These are phyloP conservation scores for Climacium dendroides DNA, from an alignment of 225 moss, liverwort and hornwort species.

Conservation along the genomic window DNA sequence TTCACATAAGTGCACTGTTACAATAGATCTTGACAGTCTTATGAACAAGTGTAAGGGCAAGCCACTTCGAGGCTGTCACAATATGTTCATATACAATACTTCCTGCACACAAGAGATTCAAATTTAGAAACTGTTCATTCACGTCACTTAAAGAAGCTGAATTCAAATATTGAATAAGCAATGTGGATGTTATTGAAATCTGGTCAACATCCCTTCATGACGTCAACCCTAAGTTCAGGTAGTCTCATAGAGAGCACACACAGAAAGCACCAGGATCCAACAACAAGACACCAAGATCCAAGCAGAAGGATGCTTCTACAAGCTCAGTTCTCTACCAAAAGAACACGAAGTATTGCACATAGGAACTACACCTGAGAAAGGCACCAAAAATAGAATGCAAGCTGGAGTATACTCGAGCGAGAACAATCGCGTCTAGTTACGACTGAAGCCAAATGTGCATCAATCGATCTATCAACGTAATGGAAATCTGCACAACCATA, in stretches of 20 bases:
- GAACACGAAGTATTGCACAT: neutral
- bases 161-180: neutral
- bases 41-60: neutral
- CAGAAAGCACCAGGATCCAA: neutral
- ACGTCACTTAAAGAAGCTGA: neutral
- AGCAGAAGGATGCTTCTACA: neutral
- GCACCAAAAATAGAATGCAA: neutral
- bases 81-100: neutral
- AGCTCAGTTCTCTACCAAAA: neutral
- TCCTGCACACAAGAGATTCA: neutral
- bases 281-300: neutral
- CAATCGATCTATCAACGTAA: neutral
- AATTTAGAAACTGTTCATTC: neutral
- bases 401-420: neutral
- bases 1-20: neutral
- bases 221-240: slow-evolving; percentile 5
- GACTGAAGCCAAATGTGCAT: neutral
- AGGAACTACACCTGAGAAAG: neutral
- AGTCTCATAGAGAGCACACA: neutral
- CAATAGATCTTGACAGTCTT: neutral
- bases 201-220: neutral
- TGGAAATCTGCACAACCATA: neutral
- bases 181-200: neutral
- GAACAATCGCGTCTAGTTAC: neutral
- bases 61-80: neutral